phyloP scores from a whole-genome alignment of 1,139 yeast genomes.

The Kodamaea sp. region DNA sequence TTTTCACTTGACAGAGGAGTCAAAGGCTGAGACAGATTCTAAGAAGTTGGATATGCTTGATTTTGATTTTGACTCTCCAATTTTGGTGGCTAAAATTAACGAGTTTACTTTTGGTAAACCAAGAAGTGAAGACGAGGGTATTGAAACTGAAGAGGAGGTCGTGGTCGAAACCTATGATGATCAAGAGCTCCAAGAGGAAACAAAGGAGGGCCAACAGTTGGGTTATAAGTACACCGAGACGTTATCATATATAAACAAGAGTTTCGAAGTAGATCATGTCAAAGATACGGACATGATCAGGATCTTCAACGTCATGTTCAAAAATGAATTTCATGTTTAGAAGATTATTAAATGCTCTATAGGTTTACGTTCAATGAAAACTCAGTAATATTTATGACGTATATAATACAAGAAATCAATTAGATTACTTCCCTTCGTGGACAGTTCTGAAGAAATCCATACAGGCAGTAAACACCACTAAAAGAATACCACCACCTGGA shows the following conservation, averaged over 20 bases:
- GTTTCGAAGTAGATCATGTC: slow-evolving; percentile 6
- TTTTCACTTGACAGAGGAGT: slow-evolving; percentile 22
- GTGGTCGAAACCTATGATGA: neutral
- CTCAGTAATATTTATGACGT: neutral
- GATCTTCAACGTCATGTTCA: slow-evolving; percentile 14
- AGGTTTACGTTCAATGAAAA: neutral
- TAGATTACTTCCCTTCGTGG: slow-evolving; percentile 35
- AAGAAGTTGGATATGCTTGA: slow-evolving; percentile 22
- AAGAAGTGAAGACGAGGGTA: neutral
- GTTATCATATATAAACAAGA: slow-evolving; percentile 13
- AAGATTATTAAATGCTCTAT: neutral
- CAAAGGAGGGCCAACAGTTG: neutral
- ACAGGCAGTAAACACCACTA: slow-evolving; percentile 91
- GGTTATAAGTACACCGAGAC: slow-evolving; percentile 17
- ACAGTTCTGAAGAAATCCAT: slow-evolving; percentile 88
- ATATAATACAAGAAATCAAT: neutral
- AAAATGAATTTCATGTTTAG: slow-evolving; percentile 1
- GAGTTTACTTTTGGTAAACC: slow-evolving; percentile 16
- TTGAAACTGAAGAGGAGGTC: neutral
- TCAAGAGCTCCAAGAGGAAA: neutral
- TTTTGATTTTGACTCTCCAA: slow-evolving; percentile 34
- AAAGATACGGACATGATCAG: slow-evolving; percentile 17
- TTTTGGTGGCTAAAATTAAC: slow-evolving; percentile 23
- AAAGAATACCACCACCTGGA: slow-evolving; percentile 97
- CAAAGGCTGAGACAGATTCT: slow-evolving; percentile 14